Base-by-base conservation (phyloP, 768 basidiomycete species). In the Suillus subalutaceus region DNA sequence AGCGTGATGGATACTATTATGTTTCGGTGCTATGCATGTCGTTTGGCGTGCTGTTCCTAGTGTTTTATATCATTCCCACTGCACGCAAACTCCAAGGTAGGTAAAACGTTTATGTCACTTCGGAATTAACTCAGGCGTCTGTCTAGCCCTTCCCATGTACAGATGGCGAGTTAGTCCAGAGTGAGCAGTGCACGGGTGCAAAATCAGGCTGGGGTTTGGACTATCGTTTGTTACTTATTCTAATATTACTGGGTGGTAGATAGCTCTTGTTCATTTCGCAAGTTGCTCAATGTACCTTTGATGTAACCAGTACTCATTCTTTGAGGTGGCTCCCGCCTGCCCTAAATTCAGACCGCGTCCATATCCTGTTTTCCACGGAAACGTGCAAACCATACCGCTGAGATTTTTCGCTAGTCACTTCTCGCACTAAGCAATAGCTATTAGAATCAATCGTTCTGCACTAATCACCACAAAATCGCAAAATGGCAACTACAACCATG, bases 1-100 rank as follows among this genome's bases (percentile, higher is more conserved):
- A 93, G 76, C 85, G 85, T 30, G 97, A 99, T 77, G 97, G 97
- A 13, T 99, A 97, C 78, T 99, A 96, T 77, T 84, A 88, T 65
- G 87, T 96, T 62, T 91, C 91, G 37, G 85, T 77, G 7, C 73
- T 94, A n/a, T 97, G 96, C 79, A 81, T 97, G 69, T 72, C 79
- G 8, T 82, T 95, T 50, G 97, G 95, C n/a, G 82, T 90, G 20
- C 63, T 88, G 1, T 83, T 94, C 70, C 80, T 98, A 46, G 72
- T 95, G 48, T 79, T 82, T 48, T 96, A 90, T 74, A 90, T 97
- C 65, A 81, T 91, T 40, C 97, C 97, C 15, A 93, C 90, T 0
- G 94, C 94, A 12, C 86, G 87, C 66, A 90, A 83, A 76, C 79
- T 99, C 59, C 95, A 99, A 87, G 87, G 95, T 95, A 71, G 75